phyloP scores from a whole-genome alignment of 805 yeast genomes.

The Pichia paraexigua region DNA sequence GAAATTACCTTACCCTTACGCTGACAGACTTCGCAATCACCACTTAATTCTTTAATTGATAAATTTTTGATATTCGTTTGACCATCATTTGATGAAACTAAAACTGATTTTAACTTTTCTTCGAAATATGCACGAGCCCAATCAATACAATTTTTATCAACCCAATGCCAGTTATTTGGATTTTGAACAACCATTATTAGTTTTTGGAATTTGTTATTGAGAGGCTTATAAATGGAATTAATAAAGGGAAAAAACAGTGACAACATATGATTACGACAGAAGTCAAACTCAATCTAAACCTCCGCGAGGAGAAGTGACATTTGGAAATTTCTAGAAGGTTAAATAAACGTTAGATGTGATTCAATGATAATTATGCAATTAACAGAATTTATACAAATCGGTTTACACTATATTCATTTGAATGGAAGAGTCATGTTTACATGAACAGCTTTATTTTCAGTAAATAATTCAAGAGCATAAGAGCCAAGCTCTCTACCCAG shows the following conservation, averaged over 20 bases:
- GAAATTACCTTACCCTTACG: constrained; percentile 95
- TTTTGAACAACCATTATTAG: constrained; percentile 78
- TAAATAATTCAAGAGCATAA: constrained; percentile 54
- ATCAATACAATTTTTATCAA: constrained; percentile 88
- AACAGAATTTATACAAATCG: background rate
- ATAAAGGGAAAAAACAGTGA: background rate
- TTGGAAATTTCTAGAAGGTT: background rate
- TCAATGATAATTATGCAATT: background rate
- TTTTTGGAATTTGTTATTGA: background rate
- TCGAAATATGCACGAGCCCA: constrained; percentile 81
- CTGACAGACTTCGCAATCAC: constrained; percentile 96
- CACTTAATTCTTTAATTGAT: constrained; percentile 59
- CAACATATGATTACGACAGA: background rate
- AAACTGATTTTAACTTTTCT: constrained; percentile 47
- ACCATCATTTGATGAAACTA: constrained; percentile 23
- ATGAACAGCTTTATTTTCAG: constrained; percentile 61
- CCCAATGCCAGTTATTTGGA: constrained; percentile 99
- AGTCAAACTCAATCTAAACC: background rate
- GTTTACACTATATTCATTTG: background rate
- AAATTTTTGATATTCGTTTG: constrained; percentile 31
- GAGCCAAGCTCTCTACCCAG: constrained; percentile 62
- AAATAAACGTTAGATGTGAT: background rate
- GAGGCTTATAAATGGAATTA: background rate
- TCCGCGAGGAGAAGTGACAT: background rate
- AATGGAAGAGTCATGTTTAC: constrained; percentile 42